Percentiles rank a stretch among this genome's conserved stretches.
Conservation (phyloP, 2,329 filamentous ascomycete species). For the Chaetoscypha palmicola region DNA sequence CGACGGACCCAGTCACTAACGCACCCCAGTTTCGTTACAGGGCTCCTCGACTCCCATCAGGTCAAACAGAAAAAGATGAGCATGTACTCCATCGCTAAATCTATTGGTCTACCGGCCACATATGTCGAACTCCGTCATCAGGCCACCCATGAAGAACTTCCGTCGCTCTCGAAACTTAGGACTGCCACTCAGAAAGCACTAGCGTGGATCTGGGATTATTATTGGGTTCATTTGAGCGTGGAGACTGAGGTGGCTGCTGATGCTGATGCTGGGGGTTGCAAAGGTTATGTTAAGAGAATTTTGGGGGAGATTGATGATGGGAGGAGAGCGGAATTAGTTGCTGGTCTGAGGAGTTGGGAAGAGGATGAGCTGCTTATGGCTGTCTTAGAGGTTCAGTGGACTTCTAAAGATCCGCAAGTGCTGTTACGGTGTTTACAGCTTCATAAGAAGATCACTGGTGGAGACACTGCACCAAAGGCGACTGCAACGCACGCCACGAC, state of each 20-base stretch:
- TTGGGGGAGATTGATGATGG: slow-evolving; percentile 22
- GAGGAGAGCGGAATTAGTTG: slow-evolving; percentile 14
- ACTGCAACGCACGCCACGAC: background rate
- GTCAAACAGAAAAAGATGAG: slow-evolving; percentile 59
- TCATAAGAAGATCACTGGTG: slow-evolving; percentile 34
- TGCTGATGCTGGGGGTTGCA: slow-evolving; percentile 15
- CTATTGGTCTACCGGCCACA: slow-evolving; percentile 61
- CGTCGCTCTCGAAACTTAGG: slow-evolving; percentile 65
- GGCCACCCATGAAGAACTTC: slow-evolving; percentile 82
- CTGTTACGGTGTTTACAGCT: slow-evolving; percentile 33
- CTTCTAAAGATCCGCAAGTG: slow-evolving; percentile 12
- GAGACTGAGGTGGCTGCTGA: background rate
- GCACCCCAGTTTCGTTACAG: slow-evolving; percentile 63
- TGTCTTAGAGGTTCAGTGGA: slow-evolving; percentile 19
- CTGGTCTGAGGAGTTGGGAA: slow-evolving; percentile 11
- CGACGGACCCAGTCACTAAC: no score
- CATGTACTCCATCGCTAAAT: slow-evolving; percentile 67
- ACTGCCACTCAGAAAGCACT: slow-evolving; percentile 63
- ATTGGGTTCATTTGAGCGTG: slow-evolving; percentile 57
- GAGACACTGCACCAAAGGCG: background rate
- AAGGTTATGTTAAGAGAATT: slow-evolving; percentile 17
- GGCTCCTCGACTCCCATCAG: slow-evolving; percentile 67
- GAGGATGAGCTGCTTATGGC: slow-evolving; percentile 20
- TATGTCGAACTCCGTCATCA: slow-evolving; percentile 89
- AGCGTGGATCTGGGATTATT: slow-evolving; percentile 82